Conservation (phyloP, 1,284 basidiomycete species). For the Cryptococcus sp. region DNA sequence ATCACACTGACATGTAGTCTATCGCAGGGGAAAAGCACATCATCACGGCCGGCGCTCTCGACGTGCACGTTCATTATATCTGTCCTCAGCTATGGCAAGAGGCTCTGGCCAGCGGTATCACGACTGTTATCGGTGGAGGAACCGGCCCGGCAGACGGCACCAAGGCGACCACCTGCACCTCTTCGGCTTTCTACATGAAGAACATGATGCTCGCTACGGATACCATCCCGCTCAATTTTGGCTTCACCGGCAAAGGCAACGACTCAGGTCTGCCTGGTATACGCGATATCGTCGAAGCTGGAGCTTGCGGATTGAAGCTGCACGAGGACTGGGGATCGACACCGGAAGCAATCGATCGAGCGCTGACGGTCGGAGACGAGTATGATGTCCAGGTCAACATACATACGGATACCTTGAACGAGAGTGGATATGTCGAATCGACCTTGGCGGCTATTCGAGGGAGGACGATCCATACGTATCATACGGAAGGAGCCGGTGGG, state of each 20-base stretch:
- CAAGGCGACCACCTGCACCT: conserved; percentile 92
- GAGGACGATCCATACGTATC: conserved; percentile 96
- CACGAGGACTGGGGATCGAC: conserved; percentile 99
- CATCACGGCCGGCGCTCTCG: conserved; percentile 87
- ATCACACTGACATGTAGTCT: conserved; percentile 46
- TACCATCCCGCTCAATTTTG: conserved; percentile 83
- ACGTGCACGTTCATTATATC: conserved; percentile 89
- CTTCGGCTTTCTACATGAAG: conserved; percentile 77
- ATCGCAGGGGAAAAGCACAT: conserved; percentile 94
- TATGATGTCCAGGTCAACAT: conserved; percentile 98
- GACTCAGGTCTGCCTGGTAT: conserved; percentile 67
- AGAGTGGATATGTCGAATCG: conserved; percentile 66
- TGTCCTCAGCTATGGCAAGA: conserved; percentile 77
- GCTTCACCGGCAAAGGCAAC: conserved; percentile 90
- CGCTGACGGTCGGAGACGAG: conserved; percentile 77
- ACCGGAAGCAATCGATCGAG: conserved; percentile 73
- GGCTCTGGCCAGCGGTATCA: conserved; percentile 58
- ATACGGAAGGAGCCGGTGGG: conserved; percentile 90
- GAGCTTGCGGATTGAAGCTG: conserved; percentile 86
- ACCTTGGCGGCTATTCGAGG: conserved; percentile 87
- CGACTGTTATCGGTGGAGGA: conserved; percentile 85
- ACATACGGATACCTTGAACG: conserved; percentile 94
- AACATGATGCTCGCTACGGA: conserved; percentile 88
- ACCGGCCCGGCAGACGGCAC: conserved; percentile 89
- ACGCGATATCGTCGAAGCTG: conserved; percentile 79